These are phyloP conservation scores for Tetrahymena borealis DNA, from an alignment of 73 alveolate species.

Conservation along the genomic window DNA sequence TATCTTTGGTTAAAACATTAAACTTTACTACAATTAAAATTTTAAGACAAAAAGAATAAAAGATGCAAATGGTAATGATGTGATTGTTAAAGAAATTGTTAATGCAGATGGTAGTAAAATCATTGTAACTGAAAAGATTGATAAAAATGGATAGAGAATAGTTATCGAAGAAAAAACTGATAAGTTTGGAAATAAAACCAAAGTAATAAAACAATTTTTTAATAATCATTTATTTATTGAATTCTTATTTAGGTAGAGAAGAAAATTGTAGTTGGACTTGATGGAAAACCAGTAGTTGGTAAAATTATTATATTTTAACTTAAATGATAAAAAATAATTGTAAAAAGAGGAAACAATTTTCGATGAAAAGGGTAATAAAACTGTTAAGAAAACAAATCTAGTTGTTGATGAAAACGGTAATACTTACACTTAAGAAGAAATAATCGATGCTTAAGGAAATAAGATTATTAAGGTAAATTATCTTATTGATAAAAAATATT, in stretches of 20 bases:
- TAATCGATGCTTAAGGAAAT: conserved; percentile 14
- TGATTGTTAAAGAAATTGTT: conserved; percentile 20
- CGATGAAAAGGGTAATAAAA: not conserved
- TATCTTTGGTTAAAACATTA: not conserved
- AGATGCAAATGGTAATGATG: conserved; percentile 40
- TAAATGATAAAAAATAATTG: not conserved
- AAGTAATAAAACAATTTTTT: not conserved
- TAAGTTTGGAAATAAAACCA: conserved; percentile 16
- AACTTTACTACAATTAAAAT: not conserved
- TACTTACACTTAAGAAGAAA: conserved; percentile 8
- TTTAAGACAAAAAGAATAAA: not conserved
- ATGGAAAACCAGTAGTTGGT: not conserved
- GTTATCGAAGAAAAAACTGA: conserved; percentile 18
- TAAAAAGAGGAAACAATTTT: not conserved
- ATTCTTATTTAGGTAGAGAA: not conserved
- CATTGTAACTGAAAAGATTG: conserved; percentile 16
- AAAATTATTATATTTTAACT: not conserved
- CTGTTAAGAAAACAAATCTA: not conserved
- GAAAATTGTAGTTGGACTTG: not conserved
- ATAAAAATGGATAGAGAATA: conserved; percentile 25
- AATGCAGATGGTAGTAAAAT: conserved; percentile 33
- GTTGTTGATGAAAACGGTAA: conserved; percentile 31
- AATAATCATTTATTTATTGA: not conserved
- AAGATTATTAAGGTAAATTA: not conserved
- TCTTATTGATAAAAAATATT: not conserved